Base-by-base conservation (phyloP, 129 eudicot species). In the Centaurea solstitialis region DNA sequence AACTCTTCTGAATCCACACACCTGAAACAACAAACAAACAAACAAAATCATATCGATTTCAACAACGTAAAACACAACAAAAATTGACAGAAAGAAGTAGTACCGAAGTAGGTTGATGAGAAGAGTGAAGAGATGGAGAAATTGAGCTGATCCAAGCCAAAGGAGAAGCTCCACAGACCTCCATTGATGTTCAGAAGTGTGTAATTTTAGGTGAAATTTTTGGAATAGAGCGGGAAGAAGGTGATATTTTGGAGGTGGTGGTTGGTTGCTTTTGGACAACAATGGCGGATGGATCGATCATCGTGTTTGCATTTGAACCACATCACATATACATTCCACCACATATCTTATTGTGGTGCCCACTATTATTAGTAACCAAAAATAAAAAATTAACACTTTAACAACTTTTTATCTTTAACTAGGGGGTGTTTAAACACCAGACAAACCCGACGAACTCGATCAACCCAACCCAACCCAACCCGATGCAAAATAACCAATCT, bases 101-200 rank as follows among this genome's bases (percentile, higher is more conserved):
- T 71, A 88, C 91, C 7, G 92, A 84, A 50, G 72, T 73, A 41
- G 80, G 82, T 79, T 77, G 85, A 21, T 57, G 82, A 57, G 82
- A 80, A 74, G 78, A 39, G 76, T 71, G 87, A 57, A 84, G 67
- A 72, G 90, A 64, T 59, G 87, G 73, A 15, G 92, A 85, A 59
- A 91, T 76, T 80, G 97, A 89, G 64, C 66, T 83, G 38, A 84
- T 84, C 87, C 89, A 91, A 53, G 93, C 45, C 10, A 89, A 81
- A 7, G 92, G 81, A 83, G 91, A 84, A 84, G 94, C 92, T 75
- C 92, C 86, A 72, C 83, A 89, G 70, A 91, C 82, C 86, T 87
- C 97, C 97, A 89, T 88, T 85, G 85, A 12, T 81, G 0, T 15
- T 9, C 15, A 15, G 69, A 40, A 57, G 64, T 53, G 76, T 50